Evolutionary conservation across 2,329 filamentous ascomycete species (phyloP).

Genomic region (Ceratocystis papillata): DNA sequence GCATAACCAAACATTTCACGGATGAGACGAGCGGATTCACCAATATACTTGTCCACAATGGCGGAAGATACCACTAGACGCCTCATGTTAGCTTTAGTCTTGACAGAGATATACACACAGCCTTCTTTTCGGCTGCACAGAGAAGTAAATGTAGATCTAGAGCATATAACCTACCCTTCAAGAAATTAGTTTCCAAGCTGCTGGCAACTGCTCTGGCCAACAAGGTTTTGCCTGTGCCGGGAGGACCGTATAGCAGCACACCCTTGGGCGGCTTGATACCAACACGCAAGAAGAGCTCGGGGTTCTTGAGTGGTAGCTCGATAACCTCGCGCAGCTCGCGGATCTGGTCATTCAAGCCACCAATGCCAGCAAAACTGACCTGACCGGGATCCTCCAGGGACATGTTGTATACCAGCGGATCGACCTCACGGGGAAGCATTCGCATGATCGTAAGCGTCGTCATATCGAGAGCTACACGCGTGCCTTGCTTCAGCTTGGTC

Average conservation of each 20-base stretch:
- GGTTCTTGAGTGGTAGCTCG: conserved; percentile 95
- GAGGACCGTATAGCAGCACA: conserved; percentile 88
- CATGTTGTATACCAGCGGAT: conserved; percentile 99
- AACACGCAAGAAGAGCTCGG: conserved; percentile 89
- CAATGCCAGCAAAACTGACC: conserved; percentile 94
- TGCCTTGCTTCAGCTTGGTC: conserved; percentile 93
- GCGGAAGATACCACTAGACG: conserved; percentile 83
- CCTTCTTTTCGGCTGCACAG: not conserved
- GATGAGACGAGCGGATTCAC: conserved; percentile 92
- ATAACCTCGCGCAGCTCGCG: conserved; percentile 95
- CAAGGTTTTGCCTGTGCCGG: conserved; percentile 92
- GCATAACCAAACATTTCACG: conserved; percentile 99
- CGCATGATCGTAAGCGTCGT: conserved; percentile 99
- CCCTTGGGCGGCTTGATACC: conserved; percentile 99
- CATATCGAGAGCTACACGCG: conserved; percentile 95
- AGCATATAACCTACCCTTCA: conserved; percentile 59
- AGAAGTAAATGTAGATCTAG: not conserved
- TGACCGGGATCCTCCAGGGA: conserved; percentile 95
- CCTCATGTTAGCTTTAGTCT: conserved; percentile 23
- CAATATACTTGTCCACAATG: conserved; percentile 99
- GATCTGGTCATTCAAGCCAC: conserved; percentile 96
- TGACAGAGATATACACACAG: not conserved
- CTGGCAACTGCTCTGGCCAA: conserved; percentile 90
- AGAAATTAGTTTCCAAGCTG: conserved; percentile 92
- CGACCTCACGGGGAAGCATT: conserved; percentile 96